These are phyloP conservation scores for Oropetium thomaeum DNA, from an alignment of 176 grass and related monocot genomes.

Conservation along the genomic window DNA sequence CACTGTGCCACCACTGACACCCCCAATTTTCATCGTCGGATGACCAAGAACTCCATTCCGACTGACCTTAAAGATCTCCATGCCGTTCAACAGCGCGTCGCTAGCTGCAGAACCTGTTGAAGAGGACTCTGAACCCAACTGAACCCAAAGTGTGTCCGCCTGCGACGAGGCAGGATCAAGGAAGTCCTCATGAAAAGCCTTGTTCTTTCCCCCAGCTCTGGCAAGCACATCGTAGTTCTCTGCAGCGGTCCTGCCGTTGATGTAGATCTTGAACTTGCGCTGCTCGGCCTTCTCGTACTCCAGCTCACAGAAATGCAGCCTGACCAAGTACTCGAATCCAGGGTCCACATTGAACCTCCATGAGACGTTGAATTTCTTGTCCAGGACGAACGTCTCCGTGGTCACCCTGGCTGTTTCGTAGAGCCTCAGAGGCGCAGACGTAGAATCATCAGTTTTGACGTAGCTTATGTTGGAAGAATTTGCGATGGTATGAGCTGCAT, in stretches of 20 bases:
- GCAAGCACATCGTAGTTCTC: constrained; percentile 84
- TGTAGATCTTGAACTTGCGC: constrained; percentile 90
- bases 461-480: constrained; percentile 83
- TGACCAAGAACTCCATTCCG: constrained; percentile 68
- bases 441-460: constrained; percentile 44
- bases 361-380: constrained; percentile 85
- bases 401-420: constrained; percentile 81
- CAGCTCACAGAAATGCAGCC: constrained; percentile 94
- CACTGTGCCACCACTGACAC: constrained; percentile 12
- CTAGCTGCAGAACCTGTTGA: constrained; percentile 43
- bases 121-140: constrained; percentile 70
- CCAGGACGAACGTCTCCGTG: constrained; percentile 57
- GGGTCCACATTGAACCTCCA: constrained; percentile 81
- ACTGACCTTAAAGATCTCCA: constrained; percentile 99
- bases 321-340: constrained; percentile 82
- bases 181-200: constrained; percentile 91
- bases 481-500: constrained; percentile 51
- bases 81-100: constrained; percentile 87
- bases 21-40: constrained; percentile 50
- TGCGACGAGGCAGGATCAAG: constrained; percentile 55
- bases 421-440: constrained; percentile 62
- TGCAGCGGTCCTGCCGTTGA: constrained; percentile 84
- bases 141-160: constrained; percentile 85
- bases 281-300: constrained; percentile 58
- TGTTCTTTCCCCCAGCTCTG: constrained; percentile 74